Evolutionary conservation across 2,329 filamentous ascomycete species (phyloP).

Genomic region (Fusarium sp.): DNA sequence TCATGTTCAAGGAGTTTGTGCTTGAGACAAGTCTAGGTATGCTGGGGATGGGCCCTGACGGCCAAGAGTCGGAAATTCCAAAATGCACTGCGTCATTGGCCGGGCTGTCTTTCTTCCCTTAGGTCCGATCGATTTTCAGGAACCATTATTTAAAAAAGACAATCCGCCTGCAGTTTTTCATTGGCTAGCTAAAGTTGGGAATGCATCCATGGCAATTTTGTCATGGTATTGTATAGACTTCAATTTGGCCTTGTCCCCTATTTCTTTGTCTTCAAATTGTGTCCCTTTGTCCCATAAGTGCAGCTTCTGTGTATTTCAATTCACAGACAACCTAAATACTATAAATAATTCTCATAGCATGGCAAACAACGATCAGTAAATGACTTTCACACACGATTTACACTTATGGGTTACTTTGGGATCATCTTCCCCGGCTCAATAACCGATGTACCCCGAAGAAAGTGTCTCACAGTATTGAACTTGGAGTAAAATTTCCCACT

Average conservation of each 20-base stretch:
- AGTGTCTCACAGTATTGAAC: too few species aligned
- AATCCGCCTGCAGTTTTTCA: neutral
- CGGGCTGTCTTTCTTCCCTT: neutral
- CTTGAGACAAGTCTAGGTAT: slow-evolving; percentile 15
- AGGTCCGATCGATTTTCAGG: slow-evolving; percentile 18
- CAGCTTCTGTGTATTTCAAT: neutral
- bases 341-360: too few species aligned
- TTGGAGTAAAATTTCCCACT: neutral
- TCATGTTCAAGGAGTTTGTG: slow-evolving; percentile 41
- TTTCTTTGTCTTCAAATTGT: neutral
- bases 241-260: neutral
- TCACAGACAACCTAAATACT: neutral
- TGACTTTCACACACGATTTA: neutral
- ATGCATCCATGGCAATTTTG: neutral
- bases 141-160: neutral
- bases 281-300: neutral
- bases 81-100: slow-evolving; percentile 40
- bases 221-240: neutral
- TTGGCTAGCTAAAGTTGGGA: neutral
- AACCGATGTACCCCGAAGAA: neutral
- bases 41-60: slow-evolving; percentile 13
- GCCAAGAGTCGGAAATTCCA: slow-evolving; percentile 27
- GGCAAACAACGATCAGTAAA: too few species aligned
- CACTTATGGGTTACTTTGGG: neutral
- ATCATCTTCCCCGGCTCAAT: neutral